phyloP scores from a whole-genome alignment of 768 basidiomycete species.

The Podaxis sp. region DNA sequence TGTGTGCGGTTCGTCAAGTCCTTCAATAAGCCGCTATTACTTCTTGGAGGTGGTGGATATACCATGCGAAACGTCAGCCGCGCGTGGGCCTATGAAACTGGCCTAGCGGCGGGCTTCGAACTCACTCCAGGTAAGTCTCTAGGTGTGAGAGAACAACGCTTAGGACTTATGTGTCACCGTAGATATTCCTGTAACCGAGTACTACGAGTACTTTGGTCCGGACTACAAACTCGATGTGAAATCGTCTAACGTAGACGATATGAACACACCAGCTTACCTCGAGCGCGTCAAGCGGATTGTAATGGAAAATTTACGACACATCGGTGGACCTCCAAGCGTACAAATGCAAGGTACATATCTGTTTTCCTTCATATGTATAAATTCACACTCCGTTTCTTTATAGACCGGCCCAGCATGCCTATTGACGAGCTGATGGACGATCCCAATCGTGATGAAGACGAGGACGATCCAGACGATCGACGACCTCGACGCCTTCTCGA shows the following conservation, averaged over 20 bases:
- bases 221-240: slow-evolving; percentile 96
- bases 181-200: slow-evolving; percentile 99
- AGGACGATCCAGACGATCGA: slow-evolving; percentile 71
- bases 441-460: slow-evolving; percentile 76
- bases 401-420: slow-evolving; percentile 81
- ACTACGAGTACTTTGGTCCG: slow-evolving; percentile 98
- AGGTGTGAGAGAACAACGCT: not conserved
- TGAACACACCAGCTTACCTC: slow-evolving; percentile 90
- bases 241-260: slow-evolving; percentile 90
- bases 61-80: slow-evolving; percentile 97
- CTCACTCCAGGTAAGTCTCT: slow-evolving; percentile 66
- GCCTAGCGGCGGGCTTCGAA: slow-evolving; percentile 95
- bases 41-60: slow-evolving; percentile 97
- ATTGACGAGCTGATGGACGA: slow-evolving; percentile 86
- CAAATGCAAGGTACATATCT: slow-evolving; percentile 73
- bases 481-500: slow-evolving; percentile 77
- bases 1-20: slow-evolving; percentile 97
- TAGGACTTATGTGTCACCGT: not conserved
- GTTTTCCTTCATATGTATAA: not conserved
- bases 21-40: slow-evolving; percentile 88
- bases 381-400: not conserved
- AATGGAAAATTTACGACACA: slow-evolving; percentile 83
- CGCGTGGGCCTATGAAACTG: slow-evolving; percentile 98
- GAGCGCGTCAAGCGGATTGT: slow-evolving; percentile 91
- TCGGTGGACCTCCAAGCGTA: slow-evolving; percentile 86